A percentile compares a stretch with the other conserved stretches of the same genome.
phyloP scores from a whole-genome alignment of 2,329 filamentous ascomycete species.

The Claviceps citrina region DNA sequence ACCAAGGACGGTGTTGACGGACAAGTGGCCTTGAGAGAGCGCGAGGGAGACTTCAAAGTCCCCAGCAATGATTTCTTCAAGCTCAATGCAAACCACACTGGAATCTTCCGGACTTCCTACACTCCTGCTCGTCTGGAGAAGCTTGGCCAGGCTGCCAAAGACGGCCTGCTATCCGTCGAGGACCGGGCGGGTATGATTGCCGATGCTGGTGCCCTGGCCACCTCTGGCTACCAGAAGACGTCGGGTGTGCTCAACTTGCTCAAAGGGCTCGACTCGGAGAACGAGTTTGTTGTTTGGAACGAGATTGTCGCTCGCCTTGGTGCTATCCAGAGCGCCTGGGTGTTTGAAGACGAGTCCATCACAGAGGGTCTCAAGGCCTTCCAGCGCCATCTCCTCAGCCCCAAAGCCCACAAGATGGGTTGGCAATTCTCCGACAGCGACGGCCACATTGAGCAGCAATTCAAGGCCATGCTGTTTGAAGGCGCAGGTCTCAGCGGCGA shows the following conservation, averaged over 20 bases:
- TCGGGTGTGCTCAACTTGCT: slow-evolving; percentile 75
- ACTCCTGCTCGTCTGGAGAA: slow-evolving; percentile 69
- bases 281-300: slow-evolving; percentile 88
- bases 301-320: slow-evolving; percentile 70
- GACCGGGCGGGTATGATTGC: slow-evolving; percentile 91
- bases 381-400: slow-evolving; percentile 60
- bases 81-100: slow-evolving; percentile 86
- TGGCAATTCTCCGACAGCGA: slow-evolving; percentile 79
- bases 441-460: slow-evolving; percentile 81
- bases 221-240: slow-evolving; percentile 86
- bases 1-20: slow-evolving; percentile 74
- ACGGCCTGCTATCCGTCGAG: slow-evolving; percentile 58
- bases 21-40: slow-evolving; percentile 20
- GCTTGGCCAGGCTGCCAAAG: slow-evolving; percentile 71
- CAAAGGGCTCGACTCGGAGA: slow-evolving; percentile 68
- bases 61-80: slow-evolving; percentile 83
- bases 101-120: slow-evolving; percentile 84
- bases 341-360: slow-evolving; percentile 55
- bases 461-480: slow-evolving; percentile 84
- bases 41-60: slow-evolving; percentile 65
- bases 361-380: slow-evolving; percentile 70
- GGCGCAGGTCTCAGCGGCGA: slow-evolving; percentile 70
- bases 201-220: slow-evolving; percentile 76
- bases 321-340: slow-evolving; percentile 70
- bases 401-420: slow-evolving; percentile 72